Conservation (phyloP, 306 rosid species). For the Medicago lupulina region DNA sequence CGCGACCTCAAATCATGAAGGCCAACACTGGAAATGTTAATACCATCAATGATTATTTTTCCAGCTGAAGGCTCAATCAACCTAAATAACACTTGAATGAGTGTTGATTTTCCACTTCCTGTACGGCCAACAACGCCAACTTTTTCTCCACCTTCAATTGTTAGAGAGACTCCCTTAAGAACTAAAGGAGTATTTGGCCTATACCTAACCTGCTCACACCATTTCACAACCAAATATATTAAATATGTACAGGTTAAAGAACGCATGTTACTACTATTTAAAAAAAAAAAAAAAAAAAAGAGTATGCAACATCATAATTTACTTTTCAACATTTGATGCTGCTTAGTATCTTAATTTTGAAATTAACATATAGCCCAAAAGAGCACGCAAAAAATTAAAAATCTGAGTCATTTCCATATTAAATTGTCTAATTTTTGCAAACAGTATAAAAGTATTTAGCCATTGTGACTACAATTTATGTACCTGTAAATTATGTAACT, state of each 20-base stretch:
- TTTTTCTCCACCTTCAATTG: slow-evolving; percentile 83
- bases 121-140: slow-evolving; percentile 92
- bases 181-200: slow-evolving; percentile 83
- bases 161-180: slow-evolving; percentile 75
- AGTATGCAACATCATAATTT: no score
- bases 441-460: no score
- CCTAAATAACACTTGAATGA: slow-evolving; percentile 87
- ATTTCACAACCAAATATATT: slow-evolving; percentile 18
- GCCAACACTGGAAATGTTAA: slow-evolving; percentile 65
- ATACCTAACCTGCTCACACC: slow-evolving; percentile 71
- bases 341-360: no score
- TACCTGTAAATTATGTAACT: slow-evolving; percentile 73
- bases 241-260: not conserved
- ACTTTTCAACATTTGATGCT: no score
- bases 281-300: no score
- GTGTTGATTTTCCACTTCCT: slow-evolving; percentile 88
- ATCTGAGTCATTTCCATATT: no score
- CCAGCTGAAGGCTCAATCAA: slow-evolving; percentile 89
- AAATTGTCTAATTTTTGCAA: not conserved
- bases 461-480: no score
- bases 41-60: slow-evolving; percentile 67
- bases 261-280: not conserved
- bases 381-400: no score
- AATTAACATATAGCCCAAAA: no score
- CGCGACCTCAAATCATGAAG: slow-evolving; percentile 91